A percentile compares a stretch with the other conserved stretches of the same genome.
phyloP scores from a whole-genome alignment of 768 basidiomycete species.

The Boletales sp. region DNA sequence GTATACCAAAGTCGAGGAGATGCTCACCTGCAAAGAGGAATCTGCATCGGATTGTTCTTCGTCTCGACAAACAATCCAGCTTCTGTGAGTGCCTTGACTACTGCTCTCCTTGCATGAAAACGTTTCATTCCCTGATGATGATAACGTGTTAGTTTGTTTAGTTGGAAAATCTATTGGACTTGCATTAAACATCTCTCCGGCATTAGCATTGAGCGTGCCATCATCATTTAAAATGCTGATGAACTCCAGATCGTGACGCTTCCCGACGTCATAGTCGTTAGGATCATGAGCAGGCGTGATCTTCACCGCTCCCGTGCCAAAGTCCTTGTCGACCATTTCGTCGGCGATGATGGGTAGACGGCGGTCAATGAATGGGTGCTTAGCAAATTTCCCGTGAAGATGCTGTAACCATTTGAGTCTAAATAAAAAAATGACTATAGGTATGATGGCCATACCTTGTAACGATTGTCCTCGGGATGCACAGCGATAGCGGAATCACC shows the following conservation, averaged over 20 bases:
- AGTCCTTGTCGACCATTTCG: slow-evolving; percentile 86
- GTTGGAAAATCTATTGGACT: slow-evolving; percentile 6
- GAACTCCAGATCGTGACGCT: slow-evolving; percentile 83
- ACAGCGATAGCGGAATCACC: slow-evolving; percentile 98
- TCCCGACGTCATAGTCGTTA: slow-evolving; percentile 94
- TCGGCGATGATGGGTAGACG: slow-evolving; percentile 88
- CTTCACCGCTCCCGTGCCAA: slow-evolving; percentile 98
- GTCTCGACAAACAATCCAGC: slow-evolving; percentile 83
- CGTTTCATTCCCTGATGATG: slow-evolving; percentile 84
- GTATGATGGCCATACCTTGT: slow-evolving; percentile 49
- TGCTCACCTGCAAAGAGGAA: slow-evolving; percentile 81
- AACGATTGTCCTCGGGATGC: slow-evolving; percentile 88
- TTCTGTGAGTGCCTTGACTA: slow-evolving; percentile 82
- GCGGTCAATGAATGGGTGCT: slow-evolving; percentile 86
- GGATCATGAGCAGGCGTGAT: slow-evolving; percentile 98
- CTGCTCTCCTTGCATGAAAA: slow-evolving; percentile 85
- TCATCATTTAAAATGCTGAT: slow-evolving; percentile 96
- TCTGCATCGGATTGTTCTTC: slow-evolving; percentile 96
- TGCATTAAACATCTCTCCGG: slow-evolving; percentile 74
- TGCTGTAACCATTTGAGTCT: slow-evolving; percentile 45
- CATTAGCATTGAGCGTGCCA: slow-evolving; percentile 90
- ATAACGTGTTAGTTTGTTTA: background rate
- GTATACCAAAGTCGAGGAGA: background rate
- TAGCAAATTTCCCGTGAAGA: slow-evolving; percentile 88
- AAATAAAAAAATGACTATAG: background rate